These are phyloP conservation scores for Talaromyces atroroseus DNA, from an alignment of 2,329 filamentous ascomycete species.

Conservation along the genomic window DNA sequence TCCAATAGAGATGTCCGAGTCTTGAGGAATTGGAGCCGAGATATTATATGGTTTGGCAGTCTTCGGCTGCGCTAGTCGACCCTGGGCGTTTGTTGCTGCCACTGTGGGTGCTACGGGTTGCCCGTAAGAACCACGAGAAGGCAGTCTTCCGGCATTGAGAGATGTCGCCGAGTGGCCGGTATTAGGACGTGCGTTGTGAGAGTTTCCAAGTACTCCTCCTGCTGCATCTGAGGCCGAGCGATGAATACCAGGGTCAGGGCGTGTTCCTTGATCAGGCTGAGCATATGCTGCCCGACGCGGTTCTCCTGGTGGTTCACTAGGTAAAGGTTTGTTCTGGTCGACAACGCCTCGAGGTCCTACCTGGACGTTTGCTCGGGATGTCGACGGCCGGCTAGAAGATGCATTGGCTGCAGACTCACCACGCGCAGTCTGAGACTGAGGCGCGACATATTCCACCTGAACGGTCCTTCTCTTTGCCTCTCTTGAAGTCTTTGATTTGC, in stretches of 20 bases:
- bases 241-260: slow-evolving; percentile 46
- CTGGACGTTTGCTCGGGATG: background rate
- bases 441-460: slow-evolving; percentile 95
- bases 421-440: slow-evolving; percentile 76
- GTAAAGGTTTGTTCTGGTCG: slow-evolving; percentile 40
- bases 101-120: slow-evolving; percentile 83
- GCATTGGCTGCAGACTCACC: slow-evolving; percentile 44
- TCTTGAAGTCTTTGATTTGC: slow-evolving; percentile 57
- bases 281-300: slow-evolving; percentile 15
- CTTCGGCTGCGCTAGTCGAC: slow-evolving; percentile 78
- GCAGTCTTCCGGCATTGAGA: slow-evolving; percentile 54
- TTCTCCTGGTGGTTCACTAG: slow-evolving; percentile 13
- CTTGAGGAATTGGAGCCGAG: slow-evolving; percentile 58
- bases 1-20: slow-evolving; percentile 51
- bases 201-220: slow-evolving; percentile 45
- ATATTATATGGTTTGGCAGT: slow-evolving; percentile 64
- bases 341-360: slow-evolving; percentile 10
- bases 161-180: slow-evolving; percentile 79
- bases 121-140: slow-evolving; percentile 75
- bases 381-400: slow-evolving; percentile 17
- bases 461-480: slow-evolving; percentile 92
- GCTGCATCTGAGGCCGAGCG: slow-evolving; percentile 56
- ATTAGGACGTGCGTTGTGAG: slow-evolving; percentile 57
- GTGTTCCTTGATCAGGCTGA: slow-evolving; percentile 27
- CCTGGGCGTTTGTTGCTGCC: slow-evolving; percentile 81